Evolutionary conservation across 2,329 filamentous ascomycete species (phyloP), one percentile per base, ranked within the genome.

Genomic region (Sporothrix humicola): DNA sequence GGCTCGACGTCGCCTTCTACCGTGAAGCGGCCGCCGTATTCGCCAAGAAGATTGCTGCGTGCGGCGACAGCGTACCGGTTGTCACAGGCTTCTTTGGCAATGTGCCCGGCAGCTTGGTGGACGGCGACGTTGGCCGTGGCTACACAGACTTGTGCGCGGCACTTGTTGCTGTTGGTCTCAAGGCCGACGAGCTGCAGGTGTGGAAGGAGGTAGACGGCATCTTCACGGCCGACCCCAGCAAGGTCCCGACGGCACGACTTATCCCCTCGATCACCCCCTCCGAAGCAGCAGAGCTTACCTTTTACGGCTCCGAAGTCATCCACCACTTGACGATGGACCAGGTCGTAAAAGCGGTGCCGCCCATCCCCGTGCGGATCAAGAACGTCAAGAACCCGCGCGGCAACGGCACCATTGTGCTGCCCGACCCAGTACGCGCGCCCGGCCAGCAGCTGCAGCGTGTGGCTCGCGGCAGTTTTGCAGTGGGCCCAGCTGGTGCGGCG

Each of bases 261-360:
- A 87, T 99, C 61, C 84, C 91, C 12, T 91, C 91, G 72, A 97
- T 99, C 80, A 98, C 95, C 3, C 96, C 96, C 0, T 92, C 94
- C 10, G 96, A 99, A 83, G 96, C 96, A 1, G 95, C 96, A 13
- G 96, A 99, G 82, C 86, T 99, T 84, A 98, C 96, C 1, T 96
- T 95, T 79, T 96, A 95, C 81, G 93, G 93, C 75, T 95, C 95
- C 75, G 96, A 99, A 82, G 96, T 99, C 80, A 99, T 99, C 78
- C 96, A 99, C 81, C 96, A 97, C 77, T 92, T 98, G 81, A 99
- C 96, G 78, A 98, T 99, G 95, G 95, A 98, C 83, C 96, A 98
- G 83, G 90, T 92, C 76, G 94, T 96, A 80, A 92, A 93, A 79
- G 93, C 93, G n/a, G 83, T 85, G 31, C 90, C 90, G 0, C 91